These are phyloP conservation scores for Kwoniella dendrophila DNA, from an alignment of 768 basidiomycete genomes.

Conservation along the genomic window DNA sequence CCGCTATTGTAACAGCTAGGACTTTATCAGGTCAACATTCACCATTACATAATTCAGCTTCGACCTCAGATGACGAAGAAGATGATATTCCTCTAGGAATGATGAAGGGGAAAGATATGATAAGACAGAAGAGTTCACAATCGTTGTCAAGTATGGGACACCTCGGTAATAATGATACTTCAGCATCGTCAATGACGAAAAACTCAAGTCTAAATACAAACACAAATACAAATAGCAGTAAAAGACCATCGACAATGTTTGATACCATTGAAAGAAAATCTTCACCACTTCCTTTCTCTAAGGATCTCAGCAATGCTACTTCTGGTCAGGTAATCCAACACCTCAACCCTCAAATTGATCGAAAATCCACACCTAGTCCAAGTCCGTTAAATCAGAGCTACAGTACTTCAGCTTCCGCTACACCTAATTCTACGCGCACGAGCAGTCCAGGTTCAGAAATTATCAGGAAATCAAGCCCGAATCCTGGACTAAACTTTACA, in stretches of 20 bases:
- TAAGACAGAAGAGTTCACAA: slow-evolving; percentile 16
- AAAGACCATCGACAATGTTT: slow-evolving; percentile 5
- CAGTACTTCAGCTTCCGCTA: not conserved
- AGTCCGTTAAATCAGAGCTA: not conserved
- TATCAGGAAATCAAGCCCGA: slow-evolving; percentile 4
- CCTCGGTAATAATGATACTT: not conserved
- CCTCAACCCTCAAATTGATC: too few relatives aligned
- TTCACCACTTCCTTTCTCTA: slow-evolving; percentile 7
- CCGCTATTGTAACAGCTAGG: not conserved
- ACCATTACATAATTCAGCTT: not conserved
- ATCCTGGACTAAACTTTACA: slow-evolving; percentile 13
- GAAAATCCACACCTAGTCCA: not conserved
- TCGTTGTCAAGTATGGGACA: slow-evolving; percentile 21
- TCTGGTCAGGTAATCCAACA: too few relatives aligned
- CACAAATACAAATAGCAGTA: not conserved
- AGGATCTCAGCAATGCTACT: too few relatives aligned
- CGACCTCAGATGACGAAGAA: slow-evolving; percentile 28
- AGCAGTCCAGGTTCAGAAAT: slow-evolving; percentile 4
- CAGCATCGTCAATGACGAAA: not conserved
- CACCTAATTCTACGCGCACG: not conserved
- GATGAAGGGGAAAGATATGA: slow-evolving; percentile 20
- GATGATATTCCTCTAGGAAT: slow-evolving; percentile 46
- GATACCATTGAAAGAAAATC: not conserved
- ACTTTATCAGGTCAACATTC: not conserved
- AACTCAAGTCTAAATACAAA: not conserved